phyloP scores from a whole-genome alignment of 2,329 filamentous ascomycete genomes.

The Chaetomium olivaceum region DNA sequence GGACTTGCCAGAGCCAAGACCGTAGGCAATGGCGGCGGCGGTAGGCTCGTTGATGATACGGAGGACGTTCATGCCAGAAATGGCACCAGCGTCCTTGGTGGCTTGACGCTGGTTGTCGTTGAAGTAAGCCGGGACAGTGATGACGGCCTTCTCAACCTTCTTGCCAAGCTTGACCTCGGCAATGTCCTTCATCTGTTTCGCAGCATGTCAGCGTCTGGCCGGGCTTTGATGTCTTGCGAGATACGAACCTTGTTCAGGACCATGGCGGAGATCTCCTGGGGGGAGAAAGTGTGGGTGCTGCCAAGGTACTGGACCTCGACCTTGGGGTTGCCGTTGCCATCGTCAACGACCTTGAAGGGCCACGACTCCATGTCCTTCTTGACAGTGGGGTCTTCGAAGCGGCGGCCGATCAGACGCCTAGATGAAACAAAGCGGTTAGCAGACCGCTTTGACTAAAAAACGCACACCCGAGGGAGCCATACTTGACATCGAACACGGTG shows the following conservation, averaged over 20 bases:
- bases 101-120: slow-evolving; percentile 99
- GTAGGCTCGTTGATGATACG: slow-evolving; percentile 99
- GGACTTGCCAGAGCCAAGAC: slow-evolving; percentile 91
- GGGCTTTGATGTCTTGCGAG: not conserved
- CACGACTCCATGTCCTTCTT: slow-evolving; percentile 99
- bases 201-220: slow-evolving; percentile 16
- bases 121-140: slow-evolving; percentile 99
- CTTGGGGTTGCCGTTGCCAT: slow-evolving; percentile 75
- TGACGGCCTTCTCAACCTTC: slow-evolving; percentile 98
- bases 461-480: slow-evolving; percentile 42
- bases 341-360: slow-evolving; percentile 98
- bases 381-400: slow-evolving; percentile 92
- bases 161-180: slow-evolving; percentile 97
- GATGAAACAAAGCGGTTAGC: slow-evolving; percentile 16
- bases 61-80: slow-evolving; percentile 95
- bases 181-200: slow-evolving; percentile 91
- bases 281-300: slow-evolving; percentile 93
- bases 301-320: slow-evolving; percentile 95
- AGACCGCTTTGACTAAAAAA: not conserved
- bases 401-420: slow-evolving; percentile 95
- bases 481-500: slow-evolving; percentile 99
- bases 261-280: slow-evolving; percentile 99
- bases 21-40: slow-evolving; percentile 96
- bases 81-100: slow-evolving; percentile 98
- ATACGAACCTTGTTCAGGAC: slow-evolving; percentile 85